phyloP scores from a whole-genome alignment of 495 filamentous ascomycete genomes.

The Cryomyces minteri region DNA sequence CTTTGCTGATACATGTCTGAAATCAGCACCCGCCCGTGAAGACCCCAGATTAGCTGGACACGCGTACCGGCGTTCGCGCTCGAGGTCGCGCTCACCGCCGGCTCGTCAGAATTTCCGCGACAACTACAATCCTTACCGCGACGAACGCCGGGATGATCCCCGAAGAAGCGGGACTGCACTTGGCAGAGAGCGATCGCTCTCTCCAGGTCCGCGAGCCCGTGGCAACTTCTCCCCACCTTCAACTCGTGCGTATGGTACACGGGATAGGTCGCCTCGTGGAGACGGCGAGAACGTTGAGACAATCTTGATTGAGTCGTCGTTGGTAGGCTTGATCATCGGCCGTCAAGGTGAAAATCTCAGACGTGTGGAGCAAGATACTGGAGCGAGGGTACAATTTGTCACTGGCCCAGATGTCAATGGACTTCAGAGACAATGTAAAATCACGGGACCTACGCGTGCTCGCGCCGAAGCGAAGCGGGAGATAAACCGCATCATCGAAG shows the following conservation, averaged over 20 bases:
- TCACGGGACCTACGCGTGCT: conserved; percentile 45
- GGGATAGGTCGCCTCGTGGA: conserved; percentile 4
- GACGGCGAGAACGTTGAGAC: conserved; percentile 38
- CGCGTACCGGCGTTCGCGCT: conserved; percentile 38
- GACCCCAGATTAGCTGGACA: conserved; percentile 25
- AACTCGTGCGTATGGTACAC: conserved; percentile 19
- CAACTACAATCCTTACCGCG: conserved; percentile 54
- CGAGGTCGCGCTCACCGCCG: conserved; percentile 50
- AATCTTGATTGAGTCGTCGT: conserved; percentile 54
- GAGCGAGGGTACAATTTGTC: conserved; percentile 64
- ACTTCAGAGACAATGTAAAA: conserved; percentile 53
- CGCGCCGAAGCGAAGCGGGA: conserved; percentile 52
- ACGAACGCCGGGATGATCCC: conserved; percentile 51
- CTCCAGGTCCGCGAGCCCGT: conserved; percentile 13
- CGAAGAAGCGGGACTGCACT: conserved; percentile 16
- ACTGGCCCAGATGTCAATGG: conserved; percentile 43
- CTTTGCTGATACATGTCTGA: not conserved
- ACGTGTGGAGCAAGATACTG: conserved; percentile 56
- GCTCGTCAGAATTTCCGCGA: conserved; percentile 44
- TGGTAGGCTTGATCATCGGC: conserved; percentile 73
- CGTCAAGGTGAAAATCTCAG: conserved; percentile 66
- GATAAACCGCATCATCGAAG: conserved; percentile 65
- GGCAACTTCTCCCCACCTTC: conserved; percentile 24
- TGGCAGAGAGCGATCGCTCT: conserved; percentile 15
- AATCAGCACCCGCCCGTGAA: conserved; percentile 12